phyloP scores from a whole-genome alignment of 1,284 basidiomycete species.

The Hymenochaete sp. region DNA sequence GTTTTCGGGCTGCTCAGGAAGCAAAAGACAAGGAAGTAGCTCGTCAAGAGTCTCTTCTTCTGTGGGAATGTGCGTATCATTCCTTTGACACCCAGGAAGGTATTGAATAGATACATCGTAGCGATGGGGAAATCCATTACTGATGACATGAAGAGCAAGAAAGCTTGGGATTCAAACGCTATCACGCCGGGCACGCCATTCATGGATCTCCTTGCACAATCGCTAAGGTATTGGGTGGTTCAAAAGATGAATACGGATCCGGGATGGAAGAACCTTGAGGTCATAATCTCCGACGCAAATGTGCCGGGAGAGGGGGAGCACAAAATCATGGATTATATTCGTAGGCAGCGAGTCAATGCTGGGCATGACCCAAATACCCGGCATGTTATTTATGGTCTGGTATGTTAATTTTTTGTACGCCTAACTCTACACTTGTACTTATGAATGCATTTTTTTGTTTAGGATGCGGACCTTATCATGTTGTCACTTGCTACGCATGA shows the following conservation, averaged over 20 bases:
- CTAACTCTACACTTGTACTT: constrained; percentile 11
- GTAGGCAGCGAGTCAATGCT: constrained; percentile 80
- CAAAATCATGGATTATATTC: constrained; percentile 99
- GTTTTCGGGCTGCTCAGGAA: constrained; percentile 92
- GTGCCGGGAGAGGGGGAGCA: constrained; percentile 99
- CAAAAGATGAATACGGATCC: constrained; percentile 93
- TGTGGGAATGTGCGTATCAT: constrained; percentile 69
- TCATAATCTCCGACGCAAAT: constrained; percentile 94
- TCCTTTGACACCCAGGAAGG: background rate
- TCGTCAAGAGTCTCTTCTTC: constrained; percentile 65
- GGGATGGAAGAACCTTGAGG: constrained; percentile 95
- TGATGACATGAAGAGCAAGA: constrained; percentile 80
- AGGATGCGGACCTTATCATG: constrained; percentile 99
- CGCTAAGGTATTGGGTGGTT: constrained; percentile 93
- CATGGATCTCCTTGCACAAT: constrained; percentile 87
- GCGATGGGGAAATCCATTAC: constrained; percentile 87
- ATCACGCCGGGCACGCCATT: constrained; percentile 99
- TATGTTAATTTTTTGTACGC: constrained; percentile 31
- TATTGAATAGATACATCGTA: constrained; percentile 23
- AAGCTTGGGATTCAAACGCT: constrained; percentile 95
- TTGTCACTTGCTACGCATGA: constrained; percentile 96
- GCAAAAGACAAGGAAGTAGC: constrained; percentile 91
- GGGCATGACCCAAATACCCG: constrained; percentile 91
- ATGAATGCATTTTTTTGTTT: constrained; percentile 4
- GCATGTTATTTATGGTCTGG: constrained; percentile 97